Conservation (phyloP, 2,329 filamentous ascomycete species). For the Cercospora berteroae region DNA sequence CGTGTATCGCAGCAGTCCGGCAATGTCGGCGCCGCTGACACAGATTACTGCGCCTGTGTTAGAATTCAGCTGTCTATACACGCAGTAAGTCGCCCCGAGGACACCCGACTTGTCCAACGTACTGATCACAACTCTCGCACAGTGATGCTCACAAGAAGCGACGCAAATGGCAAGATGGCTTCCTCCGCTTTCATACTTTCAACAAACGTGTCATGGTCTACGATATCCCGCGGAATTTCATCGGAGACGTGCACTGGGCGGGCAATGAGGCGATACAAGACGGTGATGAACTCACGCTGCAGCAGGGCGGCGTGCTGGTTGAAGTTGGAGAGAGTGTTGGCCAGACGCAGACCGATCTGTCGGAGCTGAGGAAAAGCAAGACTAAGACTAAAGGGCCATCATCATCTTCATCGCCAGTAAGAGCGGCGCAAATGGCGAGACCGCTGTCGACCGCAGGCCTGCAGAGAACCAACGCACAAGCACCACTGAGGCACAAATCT, state of each 20-base stretch:
- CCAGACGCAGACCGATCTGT: conserved; percentile 72
- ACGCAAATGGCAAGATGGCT: conserved; percentile 92
- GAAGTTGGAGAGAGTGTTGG: conserved; percentile 77
- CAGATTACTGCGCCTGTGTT: conserved; percentile 71
- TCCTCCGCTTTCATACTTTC: conserved; percentile 83
- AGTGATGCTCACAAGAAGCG: conserved; percentile 76
- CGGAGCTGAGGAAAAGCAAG: conserved; percentile 70
- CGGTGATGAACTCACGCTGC: conserved; percentile 78
- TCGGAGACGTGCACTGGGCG: conserved; percentile 83
- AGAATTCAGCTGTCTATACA: conserved; percentile 84
- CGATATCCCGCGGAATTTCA: conserved; percentile 73
- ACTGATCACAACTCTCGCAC: background rate
- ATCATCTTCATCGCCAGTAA: conserved; percentile 16
- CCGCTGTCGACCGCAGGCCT: conserved; percentile 8
- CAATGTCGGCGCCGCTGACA: conserved; percentile 47
- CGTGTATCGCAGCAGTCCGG: conserved; percentile 37
- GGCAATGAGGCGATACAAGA: conserved; percentile 67
- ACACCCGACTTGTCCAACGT: background rate
- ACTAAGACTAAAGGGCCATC: conserved; percentile 40
- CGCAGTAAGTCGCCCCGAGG: conserved; percentile 47
- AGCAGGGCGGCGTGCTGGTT: conserved; percentile 71
- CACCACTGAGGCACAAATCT: conserved; percentile 55
- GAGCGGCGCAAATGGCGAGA: conserved; percentile 20
- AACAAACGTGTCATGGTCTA: conserved; percentile 91
- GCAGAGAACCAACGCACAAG: conserved; percentile 22